Evolutionary conservation across 345 rosid species (phyloP).

Genomic region (Trapa bicornis): DNA sequence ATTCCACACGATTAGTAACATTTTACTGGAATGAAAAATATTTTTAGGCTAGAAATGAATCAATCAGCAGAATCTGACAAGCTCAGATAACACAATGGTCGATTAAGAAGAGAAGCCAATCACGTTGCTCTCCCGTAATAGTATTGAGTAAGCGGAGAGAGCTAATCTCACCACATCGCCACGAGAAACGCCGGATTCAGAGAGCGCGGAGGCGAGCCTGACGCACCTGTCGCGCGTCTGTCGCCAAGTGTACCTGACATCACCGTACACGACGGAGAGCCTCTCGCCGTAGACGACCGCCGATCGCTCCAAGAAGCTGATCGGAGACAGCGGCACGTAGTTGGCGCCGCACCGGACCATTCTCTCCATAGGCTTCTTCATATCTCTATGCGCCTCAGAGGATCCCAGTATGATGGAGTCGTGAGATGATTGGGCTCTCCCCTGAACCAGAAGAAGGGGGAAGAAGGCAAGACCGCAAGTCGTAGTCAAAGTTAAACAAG

Average conservation of each 20-base stretch:
- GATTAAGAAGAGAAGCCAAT: neutral
- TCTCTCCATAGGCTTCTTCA: constrained; percentile 27
- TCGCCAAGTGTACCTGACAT: constrained; percentile 39
- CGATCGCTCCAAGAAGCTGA: constrained; percentile 48
- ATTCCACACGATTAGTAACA: too few relatives aligned
- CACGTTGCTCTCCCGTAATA: neutral
- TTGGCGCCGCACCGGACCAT: constrained; percentile 36
- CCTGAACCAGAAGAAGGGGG: too few relatives aligned
- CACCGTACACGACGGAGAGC: constrained; percentile 34
- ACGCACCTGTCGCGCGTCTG: constrained; percentile 39
- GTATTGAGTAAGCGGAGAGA: neutral
- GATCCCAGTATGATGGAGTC: too few relatives aligned
- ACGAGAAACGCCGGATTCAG: constrained; percentile 27
- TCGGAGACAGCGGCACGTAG: constrained; percentile 42
- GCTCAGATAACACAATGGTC: neutral
- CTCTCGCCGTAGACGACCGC: constrained; percentile 36
- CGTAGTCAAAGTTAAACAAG: too few relatives aligned
- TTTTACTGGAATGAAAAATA: neutral
- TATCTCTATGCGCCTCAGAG: too few relatives aligned
- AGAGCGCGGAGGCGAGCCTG: constrained; percentile 50
- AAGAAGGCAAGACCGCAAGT: too few relatives aligned
- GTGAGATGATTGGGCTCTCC: too few relatives aligned
- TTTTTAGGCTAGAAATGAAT: neutral
- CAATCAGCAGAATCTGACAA: neutral
- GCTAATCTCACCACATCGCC: constrained; percentile 34